Base-by-base conservation (phyloP, 345 rosid genomes). In the Gossypium raimondii region DNA sequence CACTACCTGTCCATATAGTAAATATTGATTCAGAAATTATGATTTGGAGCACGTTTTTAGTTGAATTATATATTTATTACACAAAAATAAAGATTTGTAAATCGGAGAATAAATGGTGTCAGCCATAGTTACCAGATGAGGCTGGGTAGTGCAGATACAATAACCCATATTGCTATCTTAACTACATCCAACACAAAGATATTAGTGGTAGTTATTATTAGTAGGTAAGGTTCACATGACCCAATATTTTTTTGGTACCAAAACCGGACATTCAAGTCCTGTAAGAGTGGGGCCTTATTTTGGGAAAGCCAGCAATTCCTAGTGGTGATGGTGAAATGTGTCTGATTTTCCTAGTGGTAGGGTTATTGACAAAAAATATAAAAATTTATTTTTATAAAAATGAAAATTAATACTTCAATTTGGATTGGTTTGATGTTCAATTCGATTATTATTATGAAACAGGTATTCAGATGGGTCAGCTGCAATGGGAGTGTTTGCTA, bases 401-500 rank as follows among this genome's bases (percentile, higher is more conserved):
- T 34, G 7, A 34, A 34, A 34, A 34, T 1, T 34, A 34, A 5
- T 34, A 34, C 41, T 34, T 34, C 41, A 34, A 34, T 34, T 48
- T 48, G 52, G 14, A 48, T 48, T 14, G 52, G 14, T 48, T 3
- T 10, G 52, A 48, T 51, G 1, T 16, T 51, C n/a, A 17, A 51
- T 51, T 51, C 6, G 14, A 51, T 51, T 14, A 1, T 52, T 76
- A 9, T 60, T 61, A n/a, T 25, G 68, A 10, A 18, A 17, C 48
- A 88, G 90, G 76, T 90, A 86, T 22, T 2, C 57, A 2, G 90
- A 83, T 38, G 89, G 89, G 12, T 79, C 89, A 47, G 50, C 56
- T 12, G 78, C 92, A 51, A 45, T 34, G 67, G 92, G 94, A 7
- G 48, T 88, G 38, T 87, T 90, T 17, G 89, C 85, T n/a, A 77